phyloP scores from a whole-genome alignment of 2,329 filamentous ascomycete genomes.

The Colletotrichum simmondsii region DNA sequence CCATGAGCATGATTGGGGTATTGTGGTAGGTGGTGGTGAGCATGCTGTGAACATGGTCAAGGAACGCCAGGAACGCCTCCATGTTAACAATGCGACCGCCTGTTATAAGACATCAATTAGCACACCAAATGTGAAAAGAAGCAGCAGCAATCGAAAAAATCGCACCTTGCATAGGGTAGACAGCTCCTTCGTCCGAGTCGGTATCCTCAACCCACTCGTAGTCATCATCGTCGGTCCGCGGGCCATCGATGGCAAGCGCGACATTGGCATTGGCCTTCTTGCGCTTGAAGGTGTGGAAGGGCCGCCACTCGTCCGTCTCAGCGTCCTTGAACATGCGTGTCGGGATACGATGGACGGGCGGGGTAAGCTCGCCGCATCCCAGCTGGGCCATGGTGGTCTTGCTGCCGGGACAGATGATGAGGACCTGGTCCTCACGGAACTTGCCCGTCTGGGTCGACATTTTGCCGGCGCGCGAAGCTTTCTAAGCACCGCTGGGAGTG shows the following conservation, averaged over 20 bases:
- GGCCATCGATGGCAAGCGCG: conserved; percentile 26
- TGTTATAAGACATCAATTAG: conserved; percentile 41
- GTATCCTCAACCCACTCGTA: conserved; percentile 87
- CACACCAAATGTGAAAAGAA: not conserved
- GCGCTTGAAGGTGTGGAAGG: conserved; percentile 80
- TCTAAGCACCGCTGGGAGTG: not conserved
- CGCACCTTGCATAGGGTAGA: conserved; percentile 81
- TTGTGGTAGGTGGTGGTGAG: conserved; percentile 95
- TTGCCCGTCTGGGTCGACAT: conserved; percentile 69
- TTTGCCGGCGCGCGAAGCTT: conserved; percentile 34
- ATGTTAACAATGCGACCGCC: conserved; percentile 89
- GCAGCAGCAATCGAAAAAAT: conserved; percentile 36
- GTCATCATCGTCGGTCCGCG: conserved; percentile 61
- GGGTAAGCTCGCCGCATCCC: conserved; percentile 90
- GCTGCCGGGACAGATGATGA: conserved; percentile 84
- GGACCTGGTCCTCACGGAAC: conserved; percentile 73
- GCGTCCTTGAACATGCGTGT: conserved; percentile 95
- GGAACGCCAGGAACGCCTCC: conserved; percentile 91
- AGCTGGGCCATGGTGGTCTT: conserved; percentile 92
- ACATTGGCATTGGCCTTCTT: conserved; percentile 55
- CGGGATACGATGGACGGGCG: conserved; percentile 84
- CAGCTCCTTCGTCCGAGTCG: conserved; percentile 86
- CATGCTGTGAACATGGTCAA: conserved; percentile 90
- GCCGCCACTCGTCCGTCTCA: conserved; percentile 79
- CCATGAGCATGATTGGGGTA: conserved; percentile 91